Evolutionary conservation across 2,329 filamentous ascomycete genomes (phyloP).

Genomic region (Sporothrix schenckii): DNA sequence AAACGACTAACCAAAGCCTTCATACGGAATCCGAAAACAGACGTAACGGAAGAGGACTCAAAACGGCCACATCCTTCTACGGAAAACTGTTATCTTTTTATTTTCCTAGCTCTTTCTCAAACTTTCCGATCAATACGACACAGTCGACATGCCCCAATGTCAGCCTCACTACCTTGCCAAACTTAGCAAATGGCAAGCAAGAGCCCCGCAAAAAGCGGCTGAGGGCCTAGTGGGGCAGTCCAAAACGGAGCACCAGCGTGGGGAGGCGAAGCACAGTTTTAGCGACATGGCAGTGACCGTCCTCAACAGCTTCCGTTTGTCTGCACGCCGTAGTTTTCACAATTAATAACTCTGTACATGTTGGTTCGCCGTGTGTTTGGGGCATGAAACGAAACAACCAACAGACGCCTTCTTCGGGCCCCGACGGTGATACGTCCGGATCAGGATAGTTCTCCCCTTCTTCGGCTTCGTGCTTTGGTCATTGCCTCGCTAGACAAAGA

Average conservation of each 20-base stretch:
- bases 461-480: constrained; percentile 19
- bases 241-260: constrained; percentile 29
- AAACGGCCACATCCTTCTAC: not conserved
- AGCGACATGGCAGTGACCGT: not conserved
- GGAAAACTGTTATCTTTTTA: not conserved
- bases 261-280: constrained; percentile 21
- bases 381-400: not conserved
- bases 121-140: not conserved
- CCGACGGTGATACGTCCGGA: constrained; percentile 10
- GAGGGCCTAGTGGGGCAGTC: constrained; percentile 25
- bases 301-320: constrained; percentile 6
- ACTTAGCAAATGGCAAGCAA: constrained; percentile 15
- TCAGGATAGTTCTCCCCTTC: constrained; percentile 5
- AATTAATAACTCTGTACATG: no score
- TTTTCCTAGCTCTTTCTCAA: not conserved
- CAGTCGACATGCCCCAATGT: no score
- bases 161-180: constrained; percentile 8
- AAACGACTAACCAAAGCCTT: not conserved
- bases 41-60: not conserved
- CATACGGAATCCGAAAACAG: constrained; percentile 1
- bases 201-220: constrained; percentile 33
- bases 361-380: no score
- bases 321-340: no score
- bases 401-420: not conserved
- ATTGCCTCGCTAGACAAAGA: constrained; percentile 24